These are phyloP conservation scores for Arthrobotrys musiformis DNA, from an alignment of 2,329 filamentous ascomycete species.

Conservation along the genomic window DNA sequence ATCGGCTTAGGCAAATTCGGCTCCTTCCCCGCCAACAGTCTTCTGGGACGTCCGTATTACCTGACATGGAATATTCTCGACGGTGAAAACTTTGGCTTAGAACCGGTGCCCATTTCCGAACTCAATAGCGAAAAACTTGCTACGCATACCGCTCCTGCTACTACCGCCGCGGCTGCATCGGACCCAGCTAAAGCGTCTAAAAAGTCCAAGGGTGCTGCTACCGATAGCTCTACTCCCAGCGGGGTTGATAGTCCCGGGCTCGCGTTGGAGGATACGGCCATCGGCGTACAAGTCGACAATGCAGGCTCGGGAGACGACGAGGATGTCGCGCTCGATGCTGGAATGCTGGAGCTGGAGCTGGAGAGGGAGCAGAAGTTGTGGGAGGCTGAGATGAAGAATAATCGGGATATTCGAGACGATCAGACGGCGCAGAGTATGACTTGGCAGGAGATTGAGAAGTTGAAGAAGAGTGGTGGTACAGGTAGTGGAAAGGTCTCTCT, in stretches of 20 bases:
- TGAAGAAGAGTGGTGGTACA: constrained; percentile 75
- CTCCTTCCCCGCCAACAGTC: constrained; percentile 84
- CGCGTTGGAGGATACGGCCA: constrained; percentile 42
- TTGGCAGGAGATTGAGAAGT: constrained; percentile 75
- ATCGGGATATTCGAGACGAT: constrained; percentile 73
- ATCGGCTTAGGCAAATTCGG: constrained; percentile 94
- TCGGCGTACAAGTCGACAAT: constrained; percentile 59
- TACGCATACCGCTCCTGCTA: constrained; percentile 21
- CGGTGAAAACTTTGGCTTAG: constrained; percentile 62
- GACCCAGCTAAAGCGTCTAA: constrained; percentile 19
- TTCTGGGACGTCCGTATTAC: constrained; percentile 90
- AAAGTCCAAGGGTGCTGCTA: constrained; percentile 28
- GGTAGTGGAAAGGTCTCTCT: constrained; percentile 69
- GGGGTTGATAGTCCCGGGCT: constrained; percentile 48
- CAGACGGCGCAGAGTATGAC: constrained; percentile 78
- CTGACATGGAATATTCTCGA: constrained; percentile 80
- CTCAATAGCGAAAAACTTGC: constrained; percentile 58
- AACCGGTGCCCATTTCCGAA: constrained; percentile 57
- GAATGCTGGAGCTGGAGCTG: constrained; percentile 44
- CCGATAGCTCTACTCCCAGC: constrained; percentile 38
- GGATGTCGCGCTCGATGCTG: constrained; percentile 64
- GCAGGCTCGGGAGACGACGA: constrained; percentile 55
- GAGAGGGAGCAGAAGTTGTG: constrained; percentile 63
- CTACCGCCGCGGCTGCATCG: background rate
- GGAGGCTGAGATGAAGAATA: constrained; percentile 69